These are phyloP conservation scores for Mucor mucedo DNA, from an alignment of 371 early-diverging fungal genomes.

Conservation along the genomic window DNA sequence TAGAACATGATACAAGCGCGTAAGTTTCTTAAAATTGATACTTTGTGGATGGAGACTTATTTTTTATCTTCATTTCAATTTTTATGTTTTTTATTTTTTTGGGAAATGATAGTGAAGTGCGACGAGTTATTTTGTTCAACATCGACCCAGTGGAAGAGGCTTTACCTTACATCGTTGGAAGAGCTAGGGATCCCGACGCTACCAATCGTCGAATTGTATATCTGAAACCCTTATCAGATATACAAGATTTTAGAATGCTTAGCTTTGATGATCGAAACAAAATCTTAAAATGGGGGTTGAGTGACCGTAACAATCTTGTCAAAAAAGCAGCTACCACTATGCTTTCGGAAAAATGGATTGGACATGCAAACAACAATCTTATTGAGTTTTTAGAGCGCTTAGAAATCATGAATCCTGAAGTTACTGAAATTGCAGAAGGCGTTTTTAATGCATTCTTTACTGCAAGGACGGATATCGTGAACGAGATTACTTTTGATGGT, in stretches of 20 bases:
- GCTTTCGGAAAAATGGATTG: slow-evolving; percentile 79
- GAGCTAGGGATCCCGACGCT: slow-evolving; percentile 79
- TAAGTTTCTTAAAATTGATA: slow-evolving; percentile 26
- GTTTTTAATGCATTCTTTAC: slow-evolving; percentile 71
- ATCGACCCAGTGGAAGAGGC: slow-evolving; percentile 68
- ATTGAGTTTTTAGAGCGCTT: slow-evolving; percentile 83
- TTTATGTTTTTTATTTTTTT: background rate
- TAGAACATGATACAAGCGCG: slow-evolving; percentile 81
- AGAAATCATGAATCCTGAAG: slow-evolving; percentile 76
- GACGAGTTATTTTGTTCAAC: slow-evolving; percentile 81
- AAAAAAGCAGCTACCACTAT: slow-evolving; percentile 75
- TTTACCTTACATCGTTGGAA: slow-evolving; percentile 71
- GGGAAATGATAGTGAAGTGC: slow-evolving; percentile 69
- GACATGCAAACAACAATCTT: slow-evolving; percentile 74
- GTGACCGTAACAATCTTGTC: slow-evolving; percentile 77
- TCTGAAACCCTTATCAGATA: slow-evolving; percentile 70
- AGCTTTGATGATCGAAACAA: slow-evolving; percentile 73
- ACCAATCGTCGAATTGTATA: slow-evolving; percentile 69
- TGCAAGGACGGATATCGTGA: slow-evolving; percentile 69
- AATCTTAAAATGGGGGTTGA: slow-evolving; percentile 76
- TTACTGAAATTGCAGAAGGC: slow-evolving; percentile 72
- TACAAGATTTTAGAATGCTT: slow-evolving; percentile 70
- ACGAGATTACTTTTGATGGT: slow-evolving; percentile 63
- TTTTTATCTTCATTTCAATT: background rate
- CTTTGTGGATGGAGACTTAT: too few relatives aligned